Evolutionary conservation across 1,139 yeast species (phyloP).

Genomic region (Candida sp.): DNA sequence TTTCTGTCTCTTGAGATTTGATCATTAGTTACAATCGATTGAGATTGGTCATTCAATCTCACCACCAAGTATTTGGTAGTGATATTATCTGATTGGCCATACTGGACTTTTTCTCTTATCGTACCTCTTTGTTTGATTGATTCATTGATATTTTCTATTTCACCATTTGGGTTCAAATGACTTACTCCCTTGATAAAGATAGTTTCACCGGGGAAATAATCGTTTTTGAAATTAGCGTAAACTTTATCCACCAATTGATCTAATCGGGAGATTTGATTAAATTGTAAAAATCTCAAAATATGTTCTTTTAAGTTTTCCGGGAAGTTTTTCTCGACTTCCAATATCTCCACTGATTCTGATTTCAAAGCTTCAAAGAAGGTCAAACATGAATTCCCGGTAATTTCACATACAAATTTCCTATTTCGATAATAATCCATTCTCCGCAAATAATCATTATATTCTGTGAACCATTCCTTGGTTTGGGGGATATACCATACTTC

Average conservation of each 20-base stretch:
- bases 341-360: conserved; percentile 67
- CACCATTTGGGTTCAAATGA: conserved; percentile 1
- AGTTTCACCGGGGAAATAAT: conserved; percentile 89
- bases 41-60: conserved; percentile 47
- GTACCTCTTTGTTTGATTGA: conserved; percentile 32
- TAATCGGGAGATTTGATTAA: conserved; percentile 77
- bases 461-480: conserved; percentile 83
- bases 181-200: conserved; percentile 58
- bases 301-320: conserved; percentile 95
- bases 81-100: conserved; percentile 54
- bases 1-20: conserved; percentile 81
- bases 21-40: conserved; percentile 68
- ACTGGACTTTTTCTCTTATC: conserved; percentile 46
- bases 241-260: conserved; percentile 88
- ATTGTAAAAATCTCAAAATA: conserved; percentile 74
- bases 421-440: conserved; percentile 70
- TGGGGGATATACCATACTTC: conserved; percentile 77
- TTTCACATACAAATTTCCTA: conserved; percentile 89
- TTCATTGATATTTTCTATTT: conserved; percentile 6
- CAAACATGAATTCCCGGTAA: conserved; percentile 89
- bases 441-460: conserved; percentile 70
- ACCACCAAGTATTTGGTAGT: conserved; percentile 63
- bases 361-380: conserved; percentile 87
- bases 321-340: conserved; percentile 72
- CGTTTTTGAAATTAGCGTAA: conserved; percentile 68